phyloP scores from a whole-genome alignment of 306 rosid species.

The Dryas drummondii region DNA sequence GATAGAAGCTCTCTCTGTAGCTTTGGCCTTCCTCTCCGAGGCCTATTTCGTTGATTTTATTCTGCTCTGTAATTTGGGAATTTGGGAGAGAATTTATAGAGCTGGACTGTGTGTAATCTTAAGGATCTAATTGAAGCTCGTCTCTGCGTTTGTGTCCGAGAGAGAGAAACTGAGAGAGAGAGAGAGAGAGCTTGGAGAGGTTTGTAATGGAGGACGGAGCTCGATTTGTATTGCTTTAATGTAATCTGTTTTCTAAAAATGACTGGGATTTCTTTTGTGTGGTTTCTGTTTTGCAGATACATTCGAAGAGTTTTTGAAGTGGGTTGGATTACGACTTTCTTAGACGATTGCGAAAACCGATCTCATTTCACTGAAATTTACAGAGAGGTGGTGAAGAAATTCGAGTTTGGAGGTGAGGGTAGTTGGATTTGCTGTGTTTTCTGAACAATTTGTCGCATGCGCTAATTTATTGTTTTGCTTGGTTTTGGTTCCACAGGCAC shows the following conservation, averaged over 20 bases:
- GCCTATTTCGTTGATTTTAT: slow-evolving; percentile 14
- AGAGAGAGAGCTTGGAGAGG: slow-evolving; percentile 29
- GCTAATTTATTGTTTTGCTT: slow-evolving; percentile 20
- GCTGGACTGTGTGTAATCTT: slow-evolving; percentile 36
- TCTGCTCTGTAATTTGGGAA: slow-evolving; percentile 7
- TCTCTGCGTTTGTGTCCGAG: slow-evolving; percentile 1
- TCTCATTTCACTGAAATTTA: slow-evolving; percentile 30
- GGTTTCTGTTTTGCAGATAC: slow-evolving; percentile 35
- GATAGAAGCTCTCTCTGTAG: slow-evolving; percentile 31
- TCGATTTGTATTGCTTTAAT: slow-evolving; percentile 15
- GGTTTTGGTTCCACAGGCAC: slow-evolving; percentile 37
- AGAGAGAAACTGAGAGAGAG: neutral
- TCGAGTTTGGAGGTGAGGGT: slow-evolving; percentile 24
- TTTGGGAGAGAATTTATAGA: slow-evolving; percentile 24
- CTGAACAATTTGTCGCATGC: slow-evolving; percentile 19
- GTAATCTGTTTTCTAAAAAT: neutral
- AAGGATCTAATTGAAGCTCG: slow-evolving; percentile 49
- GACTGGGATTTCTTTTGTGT: slow-evolving; percentile 16
- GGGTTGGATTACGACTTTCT: slow-evolving; percentile 15
- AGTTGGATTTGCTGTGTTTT: slow-evolving; percentile 21
- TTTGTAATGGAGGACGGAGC: slow-evolving; percentile 26
- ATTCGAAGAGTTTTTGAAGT: slow-evolving; percentile 21
- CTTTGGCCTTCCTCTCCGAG: slow-evolving; percentile 27
- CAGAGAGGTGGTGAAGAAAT: slow-evolving; percentile 15
- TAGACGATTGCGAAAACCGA: slow-evolving; percentile 22